Evolutionary conservation across 148 eudicot species (phyloP).

Genomic region (Rhododendron ferrugineum): DNA sequence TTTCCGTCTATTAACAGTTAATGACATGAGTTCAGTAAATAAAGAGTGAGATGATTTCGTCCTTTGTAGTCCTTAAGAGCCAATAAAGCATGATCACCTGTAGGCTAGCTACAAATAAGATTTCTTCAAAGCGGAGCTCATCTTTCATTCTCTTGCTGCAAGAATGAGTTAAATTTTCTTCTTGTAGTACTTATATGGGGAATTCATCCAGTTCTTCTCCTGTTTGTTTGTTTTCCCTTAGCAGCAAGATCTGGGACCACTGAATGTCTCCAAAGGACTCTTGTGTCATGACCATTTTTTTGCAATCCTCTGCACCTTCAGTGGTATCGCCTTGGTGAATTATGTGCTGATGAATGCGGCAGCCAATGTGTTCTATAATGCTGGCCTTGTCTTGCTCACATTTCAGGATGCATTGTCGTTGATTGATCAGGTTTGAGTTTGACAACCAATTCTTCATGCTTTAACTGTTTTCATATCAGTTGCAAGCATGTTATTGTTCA

Average conservation of each 20-base stretch:
- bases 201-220: not conserved
- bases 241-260: slow-evolving; percentile 51
- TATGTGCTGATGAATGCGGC: slow-evolving; percentile 69
- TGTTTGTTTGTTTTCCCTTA: not conserved
- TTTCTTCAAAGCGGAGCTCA: not conserved
- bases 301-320: slow-evolving; percentile 56
- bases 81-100: not conserved
- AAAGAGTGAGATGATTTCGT: not conserved
- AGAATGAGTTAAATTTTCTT: not conserved
- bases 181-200: not conserved
- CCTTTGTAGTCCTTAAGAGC: not conserved
- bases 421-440: slow-evolving; percentile 65
- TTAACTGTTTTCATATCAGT: not conserved
- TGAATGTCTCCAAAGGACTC: slow-evolving; percentile 38
- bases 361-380: slow-evolving; percentile 63
- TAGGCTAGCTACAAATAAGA: not conserved
- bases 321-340: slow-evolving; percentile 78
- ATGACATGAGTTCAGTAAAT: not conserved
- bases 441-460: not conserved
- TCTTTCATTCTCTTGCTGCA: not conserved
- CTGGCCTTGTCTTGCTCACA: slow-evolving; percentile 70
- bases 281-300: slow-evolving; percentile 65
- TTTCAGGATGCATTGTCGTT: slow-evolving; percentile 77
- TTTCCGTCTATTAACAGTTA: not conserved
- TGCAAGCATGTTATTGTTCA: not conserved